These are phyloP conservation scores for Wickerhamomyces sp. DNA, from an alignment of 1,139 yeast genomes.

Conservation along the genomic window DNA sequence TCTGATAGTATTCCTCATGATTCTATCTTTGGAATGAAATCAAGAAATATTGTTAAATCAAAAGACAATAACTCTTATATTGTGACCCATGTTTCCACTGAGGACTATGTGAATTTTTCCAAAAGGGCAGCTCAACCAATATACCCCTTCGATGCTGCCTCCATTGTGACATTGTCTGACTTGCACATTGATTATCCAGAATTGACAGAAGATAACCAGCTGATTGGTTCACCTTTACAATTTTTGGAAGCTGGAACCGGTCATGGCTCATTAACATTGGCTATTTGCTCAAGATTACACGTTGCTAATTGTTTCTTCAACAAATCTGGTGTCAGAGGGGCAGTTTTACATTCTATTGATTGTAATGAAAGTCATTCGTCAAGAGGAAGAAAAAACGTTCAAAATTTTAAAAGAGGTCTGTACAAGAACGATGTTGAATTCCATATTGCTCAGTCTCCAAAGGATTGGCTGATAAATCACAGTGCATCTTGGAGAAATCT, in stretches of 20 bases:
- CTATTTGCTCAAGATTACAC: slow-evolving; percentile 38
- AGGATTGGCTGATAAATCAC: slow-evolving; percentile 31
- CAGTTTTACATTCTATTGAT: slow-evolving; percentile 40
- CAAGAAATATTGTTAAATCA: slow-evolving; percentile 18
- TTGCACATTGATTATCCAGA: slow-evolving; percentile 37
- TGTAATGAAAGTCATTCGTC: slow-evolving; percentile 32
- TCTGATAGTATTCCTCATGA: slow-evolving; percentile 31
- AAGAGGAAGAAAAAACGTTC: slow-evolving; percentile 34
- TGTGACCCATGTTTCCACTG: slow-evolving; percentile 35
- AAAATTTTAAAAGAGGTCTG: slow-evolving; percentile 34
- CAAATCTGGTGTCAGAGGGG: slow-evolving; percentile 31
- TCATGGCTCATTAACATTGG: slow-evolving; percentile 43
- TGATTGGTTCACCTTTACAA: slow-evolving; percentile 28
- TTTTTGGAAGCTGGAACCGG: slow-evolving; percentile 49
- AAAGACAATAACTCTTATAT: slow-evolving; percentile 26
- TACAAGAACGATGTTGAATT: slow-evolving; percentile 39
- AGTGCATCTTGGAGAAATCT: slow-evolving; percentile 17
- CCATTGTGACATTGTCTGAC: slow-evolving; percentile 41
- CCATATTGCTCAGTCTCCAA: slow-evolving; percentile 36
- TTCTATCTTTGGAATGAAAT: slow-evolving; percentile 28
- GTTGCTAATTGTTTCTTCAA: slow-evolving; percentile 34
- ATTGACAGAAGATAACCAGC: slow-evolving; percentile 18
- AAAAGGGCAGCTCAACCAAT: slow-evolving; percentile 44
- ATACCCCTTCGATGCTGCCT: slow-evolving; percentile 41
- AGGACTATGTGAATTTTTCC: slow-evolving; percentile 36